phyloP scores from a whole-genome alignment of 2,329 filamentous ascomycete genomes.

The Alternaria longipes region DNA sequence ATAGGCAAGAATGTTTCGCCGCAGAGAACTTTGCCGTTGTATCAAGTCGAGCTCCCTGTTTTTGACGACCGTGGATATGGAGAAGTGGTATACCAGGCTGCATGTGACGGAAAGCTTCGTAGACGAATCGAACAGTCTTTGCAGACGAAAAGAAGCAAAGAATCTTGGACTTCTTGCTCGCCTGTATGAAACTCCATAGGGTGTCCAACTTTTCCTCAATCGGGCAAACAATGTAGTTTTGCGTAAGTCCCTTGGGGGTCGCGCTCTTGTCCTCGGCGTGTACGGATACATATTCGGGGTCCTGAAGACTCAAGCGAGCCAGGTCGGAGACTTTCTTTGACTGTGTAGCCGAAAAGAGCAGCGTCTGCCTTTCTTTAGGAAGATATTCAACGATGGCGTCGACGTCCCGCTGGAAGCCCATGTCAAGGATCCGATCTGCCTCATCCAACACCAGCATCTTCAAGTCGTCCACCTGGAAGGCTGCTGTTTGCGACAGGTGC shows the following conservation, averaged over 20 bases:
- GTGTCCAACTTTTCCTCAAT: constrained; percentile 90
- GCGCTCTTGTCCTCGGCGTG: constrained; percentile 83
- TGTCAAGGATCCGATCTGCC: constrained; percentile 95
- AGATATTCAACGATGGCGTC: constrained; percentile 94
- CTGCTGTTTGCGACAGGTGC: constrained; percentile 92
- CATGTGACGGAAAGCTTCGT: constrained; percentile 90
- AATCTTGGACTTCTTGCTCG: constrained; percentile 92
- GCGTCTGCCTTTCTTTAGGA: constrained; percentile 83
- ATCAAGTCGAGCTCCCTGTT: constrained; percentile 86
- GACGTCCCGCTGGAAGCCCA: constrained; percentile 91
- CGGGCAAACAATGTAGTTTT: constrained; percentile 89
- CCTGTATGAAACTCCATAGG: constrained; percentile 89
- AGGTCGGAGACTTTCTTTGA: constrained; percentile 94
- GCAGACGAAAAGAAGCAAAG: constrained; percentile 94
- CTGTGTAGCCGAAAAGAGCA: constrained; percentile 96
- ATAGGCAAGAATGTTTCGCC: constrained; percentile 85
- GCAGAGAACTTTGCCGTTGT: constrained; percentile 85
- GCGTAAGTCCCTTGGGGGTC: constrained; percentile 84
- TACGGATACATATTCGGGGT: constrained; percentile 94
- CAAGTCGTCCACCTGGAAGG: constrained; percentile 87
- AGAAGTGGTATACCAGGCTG: constrained; percentile 93
- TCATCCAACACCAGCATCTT: constrained; percentile 95
- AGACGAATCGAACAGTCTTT: constrained; percentile 96
- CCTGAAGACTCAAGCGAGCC: constrained; percentile 83
- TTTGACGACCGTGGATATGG: constrained; percentile 93